Base-by-base conservation (phyloP, 345 rosid species). In the Lumnitzera littorea region DNA sequence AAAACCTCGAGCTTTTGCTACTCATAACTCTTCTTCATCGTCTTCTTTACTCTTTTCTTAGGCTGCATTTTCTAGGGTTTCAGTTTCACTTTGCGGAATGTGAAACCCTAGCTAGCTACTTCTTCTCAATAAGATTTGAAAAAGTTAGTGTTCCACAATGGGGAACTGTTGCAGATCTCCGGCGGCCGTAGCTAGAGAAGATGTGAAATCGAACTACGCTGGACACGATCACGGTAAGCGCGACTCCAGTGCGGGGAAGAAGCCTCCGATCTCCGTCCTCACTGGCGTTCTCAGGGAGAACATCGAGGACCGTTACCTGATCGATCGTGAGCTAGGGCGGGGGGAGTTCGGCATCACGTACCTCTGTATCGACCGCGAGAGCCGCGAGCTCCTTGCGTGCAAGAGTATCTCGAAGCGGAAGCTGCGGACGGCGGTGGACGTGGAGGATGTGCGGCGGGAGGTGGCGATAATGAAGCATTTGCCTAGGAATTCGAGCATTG, bases 91-190 rank as follows among this genome's bases (percentile, higher is more conserved):
- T 36, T 36, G 43, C 43, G 43, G 43, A 36, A 36, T 36, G 43
- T 36, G 43, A 36, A 36, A 36, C 43, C 43, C 43, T 36, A 36
- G 43, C 43, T 36, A 36, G 43, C 43, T 36, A 36, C 43, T 36
- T 9, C 9, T 36, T 36, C 43, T 36, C 11, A 5, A 9, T 36
- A 9, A 36, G 43, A 36, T 36, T 36, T 9, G 9, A 36, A 36
- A 20, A 9, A 36, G 43, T 5, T 4, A 7, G 7, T 36, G 43
- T 36, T 36, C 43, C 43, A 36, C 43, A 43, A 92, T 94, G 99
- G 99, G 99, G 54, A 94, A 94, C 76, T 94, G 99, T 69, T 94
- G 99, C 77, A 90, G 99, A 94, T 94, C 99, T 84, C 99, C 99
- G 51, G 99, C 97, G 0, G 85, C 99, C 2, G 97, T 91, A 0